phyloP scores from a whole-genome alignment of 2,329 filamentous ascomycete species.

The Endothia cerciana region DNA sequence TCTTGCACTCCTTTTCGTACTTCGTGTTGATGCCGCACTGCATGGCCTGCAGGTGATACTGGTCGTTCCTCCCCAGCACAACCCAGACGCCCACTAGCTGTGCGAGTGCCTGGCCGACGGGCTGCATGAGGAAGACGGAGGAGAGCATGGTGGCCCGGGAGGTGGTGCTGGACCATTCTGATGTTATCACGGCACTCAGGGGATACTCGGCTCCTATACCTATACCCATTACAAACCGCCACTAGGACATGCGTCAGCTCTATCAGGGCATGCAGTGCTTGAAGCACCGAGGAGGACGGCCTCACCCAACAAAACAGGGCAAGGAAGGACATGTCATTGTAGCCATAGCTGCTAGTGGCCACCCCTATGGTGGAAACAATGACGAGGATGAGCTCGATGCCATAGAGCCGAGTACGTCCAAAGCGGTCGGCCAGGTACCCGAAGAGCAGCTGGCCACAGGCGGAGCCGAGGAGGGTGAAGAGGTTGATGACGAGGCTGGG shows the following conservation, averaged over 20 bases:
- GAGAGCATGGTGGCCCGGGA: slow-evolving; percentile 71
- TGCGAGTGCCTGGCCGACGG: slow-evolving; percentile 67
- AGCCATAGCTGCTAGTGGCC: slow-evolving; percentile 55
- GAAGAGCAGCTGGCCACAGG: slow-evolving; percentile 56
- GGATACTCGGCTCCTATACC: slow-evolving; percentile 72
- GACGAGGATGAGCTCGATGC: slow-evolving; percentile 59
- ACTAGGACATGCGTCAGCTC: slow-evolving; percentile 36
- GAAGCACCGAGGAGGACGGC: neutral
- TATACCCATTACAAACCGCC: slow-evolving; percentile 59
- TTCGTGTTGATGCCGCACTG: slow-evolving; percentile 52
- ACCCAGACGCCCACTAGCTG: slow-evolving; percentile 64
- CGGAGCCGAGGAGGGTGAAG: slow-evolving; percentile 56
- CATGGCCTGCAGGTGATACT: slow-evolving; percentile 47
- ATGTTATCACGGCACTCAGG: slow-evolving; percentile 67
- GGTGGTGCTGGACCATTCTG: slow-evolving; percentile 66
- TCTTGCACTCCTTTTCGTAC: slow-evolving; percentile 50
- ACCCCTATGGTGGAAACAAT: slow-evolving; percentile 62
- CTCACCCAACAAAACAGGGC: slow-evolving; percentile 53
- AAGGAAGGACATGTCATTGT: slow-evolving; percentile 53
- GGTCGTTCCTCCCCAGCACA: slow-evolving; percentile 49
- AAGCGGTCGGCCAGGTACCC: slow-evolving; percentile 58
- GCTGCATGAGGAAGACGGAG: slow-evolving; percentile 71
- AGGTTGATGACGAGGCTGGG: slow-evolving; percentile 55
- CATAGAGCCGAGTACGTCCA: slow-evolving; percentile 59
- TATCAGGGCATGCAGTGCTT: neutral